phyloP scores from a whole-genome alignment of 1,284 basidiomycete genomes.

The Malassezia nana region DNA sequence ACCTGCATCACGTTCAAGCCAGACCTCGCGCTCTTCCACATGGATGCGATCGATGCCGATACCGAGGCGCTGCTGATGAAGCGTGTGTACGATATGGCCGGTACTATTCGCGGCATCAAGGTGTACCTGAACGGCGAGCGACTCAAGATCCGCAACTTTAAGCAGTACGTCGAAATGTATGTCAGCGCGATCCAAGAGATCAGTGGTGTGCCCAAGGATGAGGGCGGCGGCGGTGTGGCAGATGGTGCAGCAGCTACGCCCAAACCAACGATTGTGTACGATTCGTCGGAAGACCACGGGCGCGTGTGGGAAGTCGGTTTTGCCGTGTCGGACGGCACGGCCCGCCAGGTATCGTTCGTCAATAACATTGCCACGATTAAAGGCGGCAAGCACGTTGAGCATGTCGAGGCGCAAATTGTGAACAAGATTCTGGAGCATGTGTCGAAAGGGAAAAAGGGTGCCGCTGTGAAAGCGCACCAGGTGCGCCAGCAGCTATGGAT shows the following conservation, averaged over 20 bases:
- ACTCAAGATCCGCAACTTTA: conserved; percentile 89
- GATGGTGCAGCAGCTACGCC: conserved; percentile 53
- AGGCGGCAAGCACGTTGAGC: conserved; percentile 85
- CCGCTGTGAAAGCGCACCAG: conserved; percentile 79
- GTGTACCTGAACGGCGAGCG: conserved; percentile 86
- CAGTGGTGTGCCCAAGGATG: conserved; percentile 25
- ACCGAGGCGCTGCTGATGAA: conserved; percentile 80
- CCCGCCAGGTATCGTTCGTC: conserved; percentile 81
- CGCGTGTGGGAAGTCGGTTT: conserved; percentile 91
- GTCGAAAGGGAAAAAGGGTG: conserved; percentile 80
- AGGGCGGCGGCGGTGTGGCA: conserved; percentile 20
- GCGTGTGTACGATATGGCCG: conserved; percentile 95
- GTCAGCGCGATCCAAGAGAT: conserved; percentile 50
- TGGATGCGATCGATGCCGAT: conserved; percentile 83
- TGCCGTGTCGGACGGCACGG: conserved; percentile 74
- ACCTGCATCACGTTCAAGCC: conserved; percentile 93
- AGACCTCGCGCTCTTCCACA: conserved; percentile 81
- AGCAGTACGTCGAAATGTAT: conserved; percentile 95
- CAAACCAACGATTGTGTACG: conserved; percentile 74
- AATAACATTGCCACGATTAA: conserved; percentile 97
- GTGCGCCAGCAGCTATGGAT: conserved; percentile 98
- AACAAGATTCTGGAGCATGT: conserved; percentile 65
- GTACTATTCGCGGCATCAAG: conserved; percentile 84
- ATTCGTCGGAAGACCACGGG: conserved; percentile 57
- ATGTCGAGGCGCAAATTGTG: conserved; percentile 79